Base-by-base conservation (phyloP, 2,329 filamentous ascomycete species). In the Cadophora gregata region DNA sequence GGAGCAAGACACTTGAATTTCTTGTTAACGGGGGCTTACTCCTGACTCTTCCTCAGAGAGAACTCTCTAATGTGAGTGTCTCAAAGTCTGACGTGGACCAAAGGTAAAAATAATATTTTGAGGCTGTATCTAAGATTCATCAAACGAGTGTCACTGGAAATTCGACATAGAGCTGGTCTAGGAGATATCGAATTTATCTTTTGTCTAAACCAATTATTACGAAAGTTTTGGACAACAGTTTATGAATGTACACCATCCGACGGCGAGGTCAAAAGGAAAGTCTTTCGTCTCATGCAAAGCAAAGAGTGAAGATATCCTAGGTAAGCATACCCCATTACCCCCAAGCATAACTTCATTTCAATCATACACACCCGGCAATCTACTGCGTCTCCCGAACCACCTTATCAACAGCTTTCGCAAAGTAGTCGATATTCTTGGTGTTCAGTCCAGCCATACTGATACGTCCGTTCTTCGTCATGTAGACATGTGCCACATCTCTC, bases 401-500 rank as follows among this genome's bases (percentile, higher is more conserved):
- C 79, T 90, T 91, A 78, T 97, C 91, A 14, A 98, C 87, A 0
- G 95, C 93, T 79, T 91, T 89, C 58, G 94, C 96, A 75, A 98
- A 92, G 81, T 97, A 97, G 64, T 97, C 93, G 67, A 98, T 85
- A 78, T 98, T 99, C 76, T 90, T 82, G 29, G 92, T 91, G 80
- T 98, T 98, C 72, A 98, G 82, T n/a, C 96, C 96, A 5, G 96
- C 96, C 95, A 99, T 98, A 78, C 92, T 96, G 80, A 98, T 97
- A 59, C 96, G 91, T 25, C 96, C 96, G 77, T 99, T 99, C 87
- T 97, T 97, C 72, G 95, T 98, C 87, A 95, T 94, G 82, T 96
- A 96, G 63, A 96, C 85, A 79, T 96, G 92, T 67, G 84, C 87
- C 60, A 92, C 86, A 68, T 88, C 83, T 62, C 90, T 85, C 69